phyloP scores from a whole-genome alignment of 2,329 filamentous ascomycete species.

The Monosporascus sp. region DNA sequence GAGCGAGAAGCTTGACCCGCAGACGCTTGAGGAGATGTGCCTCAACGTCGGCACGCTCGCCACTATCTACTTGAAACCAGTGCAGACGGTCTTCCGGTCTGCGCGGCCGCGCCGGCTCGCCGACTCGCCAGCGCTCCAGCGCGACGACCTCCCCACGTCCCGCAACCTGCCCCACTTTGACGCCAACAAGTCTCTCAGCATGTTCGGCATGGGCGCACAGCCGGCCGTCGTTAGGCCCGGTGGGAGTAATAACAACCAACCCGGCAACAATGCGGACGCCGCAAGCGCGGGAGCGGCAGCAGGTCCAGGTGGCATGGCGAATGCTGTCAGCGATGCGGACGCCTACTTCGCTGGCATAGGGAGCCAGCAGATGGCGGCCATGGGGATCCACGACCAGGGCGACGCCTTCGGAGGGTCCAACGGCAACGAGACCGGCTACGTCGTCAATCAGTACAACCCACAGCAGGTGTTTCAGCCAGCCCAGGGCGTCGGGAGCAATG shows the following conservation, averaged over 20 bases:
- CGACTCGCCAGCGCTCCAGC: constrained; percentile 83
- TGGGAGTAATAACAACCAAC: constrained; percentile 11
- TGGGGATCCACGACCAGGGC: constrained; percentile 61
- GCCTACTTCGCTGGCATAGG: constrained; percentile 82
- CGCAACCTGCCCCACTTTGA: constrained; percentile 45
- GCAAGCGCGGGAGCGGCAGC: constrained; percentile 18
- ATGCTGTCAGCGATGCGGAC: constrained; percentile 79
- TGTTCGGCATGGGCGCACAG: constrained; percentile 51
- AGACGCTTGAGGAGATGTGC: constrained; percentile 94
- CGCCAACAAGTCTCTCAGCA: constrained; percentile 54
- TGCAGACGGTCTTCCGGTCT: constrained; percentile 91
- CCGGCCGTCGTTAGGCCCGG: constrained; percentile 44
- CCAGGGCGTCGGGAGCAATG: constrained; percentile 59
- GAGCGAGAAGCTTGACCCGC: constrained; percentile 85
- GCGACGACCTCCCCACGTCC: constrained; percentile 56
- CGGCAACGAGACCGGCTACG: constrained; percentile 51
- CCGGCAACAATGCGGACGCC: constrained; percentile 6
- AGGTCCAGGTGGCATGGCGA: constrained; percentile 40
- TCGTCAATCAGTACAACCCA: constrained; percentile 78
- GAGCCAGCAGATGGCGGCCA: constrained; percentile 65
- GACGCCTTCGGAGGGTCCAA: constrained; percentile 60
- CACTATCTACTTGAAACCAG: constrained; percentile 95
- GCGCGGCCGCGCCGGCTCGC: constrained; percentile 74
- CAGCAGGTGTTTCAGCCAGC: constrained; percentile 70
- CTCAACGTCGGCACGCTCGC: constrained; percentile 92